Evolutionary conservation across 169 alveolate genomes (phyloP), one percentile per base, ranked within the genome.

Genomic region (Prorocentrum cordatum): DNA sequence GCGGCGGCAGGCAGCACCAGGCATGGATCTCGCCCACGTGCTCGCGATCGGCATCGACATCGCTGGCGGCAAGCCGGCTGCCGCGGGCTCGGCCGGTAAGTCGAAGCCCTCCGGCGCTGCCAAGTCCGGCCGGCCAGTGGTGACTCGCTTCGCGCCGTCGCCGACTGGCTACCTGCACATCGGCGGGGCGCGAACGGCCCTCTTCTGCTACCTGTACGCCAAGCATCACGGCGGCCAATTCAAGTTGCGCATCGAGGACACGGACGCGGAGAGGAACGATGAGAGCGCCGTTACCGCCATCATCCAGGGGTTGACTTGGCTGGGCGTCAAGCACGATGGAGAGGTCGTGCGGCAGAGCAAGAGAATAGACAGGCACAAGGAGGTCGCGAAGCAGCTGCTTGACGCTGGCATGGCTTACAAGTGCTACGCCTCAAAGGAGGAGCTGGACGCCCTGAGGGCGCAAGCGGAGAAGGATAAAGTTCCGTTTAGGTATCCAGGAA

Each of bases 101-200:
- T n/a, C n/a, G n/a, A n/a, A n/a, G n/a, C n/a, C n/a, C n/a, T n/a
- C n/a, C n/a, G n/a, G n/a, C n/a, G n/a, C n/a, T n/a, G n/a, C n/a
- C n/a, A n/a, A n/a, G 35, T 2, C 32, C 42, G 0, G 2, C 42
- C 27, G 87, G 73, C 87, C 87, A 5, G 87, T 77, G 45, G 87
- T 77, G 62, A 77, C 87, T n/a, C 87, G 87, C 62, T 77, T 77
- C 29, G 87, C 87, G 0, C 87, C 87, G 2, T 77, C 87, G 38
- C 87, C 87, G 24, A 77, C 87, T 27, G 87, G 87, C 20, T 77
- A 77, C 47, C 24, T 77, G 73, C 87, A 77, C 87, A 77, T 77
- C 26, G 87, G 87, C 33, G 87, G 87, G 0, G 87, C 87, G 29
- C 68, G 87, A 29, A 77, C 87, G 5, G 87, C 87, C 27, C 61